Conservation (phyloP, 208 protist genomes). For the Porcisia hertigi region DNA sequence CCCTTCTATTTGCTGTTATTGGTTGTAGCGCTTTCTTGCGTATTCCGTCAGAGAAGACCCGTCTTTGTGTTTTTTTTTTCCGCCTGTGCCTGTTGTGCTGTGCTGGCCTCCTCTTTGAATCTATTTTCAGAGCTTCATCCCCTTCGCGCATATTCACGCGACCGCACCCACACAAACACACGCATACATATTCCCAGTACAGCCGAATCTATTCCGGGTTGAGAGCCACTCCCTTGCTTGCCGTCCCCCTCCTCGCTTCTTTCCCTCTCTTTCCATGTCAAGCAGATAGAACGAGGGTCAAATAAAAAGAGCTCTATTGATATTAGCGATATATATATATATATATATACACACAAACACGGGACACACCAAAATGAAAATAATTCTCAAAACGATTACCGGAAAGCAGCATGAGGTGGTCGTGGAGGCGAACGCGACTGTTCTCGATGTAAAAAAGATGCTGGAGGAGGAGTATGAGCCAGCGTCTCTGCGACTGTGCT, state of each 20-base stretch:
- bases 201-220: background rate
- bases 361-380: slow-evolving; percentile 46
- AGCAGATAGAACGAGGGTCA: background rate
- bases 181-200: background rate
- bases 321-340: background rate
- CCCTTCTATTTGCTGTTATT: background rate
- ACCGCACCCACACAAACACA: background rate
- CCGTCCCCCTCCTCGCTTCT: background rate
- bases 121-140: too few species aligned
- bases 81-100: background rate
- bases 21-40: background rate
- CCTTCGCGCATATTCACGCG: background rate
- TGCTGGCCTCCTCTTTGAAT: background rate
- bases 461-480: slow-evolving; percentile 77
- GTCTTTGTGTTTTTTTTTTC: background rate
- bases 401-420: slow-evolving; percentile 60
- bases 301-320: background rate
- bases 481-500: slow-evolving; percentile 67
- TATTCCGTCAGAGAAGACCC: background rate
- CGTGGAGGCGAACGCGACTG: slow-evolving; percentile 50
- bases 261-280: background rate
- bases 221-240: background rate
- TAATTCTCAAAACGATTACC: slow-evolving; percentile 69
- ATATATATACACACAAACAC: background rate
- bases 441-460: slow-evolving; percentile 60